A percentile compares a stretch with the other conserved stretches of the same genome.
phyloP scores from a whole-genome alignment of 768 basidiomycete genomes.

The Kwoniella sp. region DNA sequence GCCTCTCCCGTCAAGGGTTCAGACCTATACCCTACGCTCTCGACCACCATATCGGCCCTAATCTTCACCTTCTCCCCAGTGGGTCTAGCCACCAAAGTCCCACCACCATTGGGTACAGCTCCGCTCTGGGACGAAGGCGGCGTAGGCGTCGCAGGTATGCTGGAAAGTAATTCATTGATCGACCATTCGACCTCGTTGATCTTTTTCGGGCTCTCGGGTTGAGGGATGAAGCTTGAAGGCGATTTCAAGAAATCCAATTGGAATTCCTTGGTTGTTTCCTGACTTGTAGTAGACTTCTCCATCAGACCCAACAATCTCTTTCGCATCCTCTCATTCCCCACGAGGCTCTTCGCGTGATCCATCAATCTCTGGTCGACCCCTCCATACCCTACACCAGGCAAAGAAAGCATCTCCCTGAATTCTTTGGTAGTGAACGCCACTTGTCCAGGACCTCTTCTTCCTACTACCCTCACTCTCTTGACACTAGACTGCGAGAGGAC shows the following conservation, averaged over 20 bases:
- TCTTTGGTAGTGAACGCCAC: slow-evolving; percentile 92
- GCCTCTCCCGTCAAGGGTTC: slow-evolving; percentile 60
- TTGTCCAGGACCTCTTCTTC: slow-evolving; percentile 80
- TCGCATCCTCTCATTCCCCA: slow-evolving; percentile 54
- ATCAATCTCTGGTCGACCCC: slow-evolving; percentile 44
- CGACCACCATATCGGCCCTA: slow-evolving; percentile 75
- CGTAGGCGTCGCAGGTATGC: slow-evolving; percentile 23
- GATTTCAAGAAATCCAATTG: slow-evolving; percentile 51
- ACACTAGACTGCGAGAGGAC: slow-evolving; percentile 67
- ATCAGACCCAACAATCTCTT: slow-evolving; percentile 57
- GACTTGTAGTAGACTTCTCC: slow-evolving; percentile 29
- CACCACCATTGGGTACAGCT: slow-evolving; percentile 61
- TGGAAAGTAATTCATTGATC: slow-evolving; percentile 43
- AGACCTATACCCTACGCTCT: slow-evolving; percentile 80
- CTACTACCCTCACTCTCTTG: slow-evolving; percentile 77
- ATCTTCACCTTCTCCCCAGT: slow-evolving; percentile 63
- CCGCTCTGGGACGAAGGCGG: slow-evolving; percentile 27
- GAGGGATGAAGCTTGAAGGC: slow-evolving; percentile 41
- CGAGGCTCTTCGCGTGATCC: slow-evolving; percentile 38
- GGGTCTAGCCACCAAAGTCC: slow-evolving; percentile 55
- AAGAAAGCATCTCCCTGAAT: slow-evolving; percentile 73
- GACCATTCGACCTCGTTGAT: slow-evolving; percentile 46
- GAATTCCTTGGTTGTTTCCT: slow-evolving; percentile 34
- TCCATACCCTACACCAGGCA: slow-evolving; percentile 65
- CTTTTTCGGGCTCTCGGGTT: neutral